phyloP scores from a whole-genome alignment of 805 yeast genomes.

The Cyberlindnera amylophila region DNA sequence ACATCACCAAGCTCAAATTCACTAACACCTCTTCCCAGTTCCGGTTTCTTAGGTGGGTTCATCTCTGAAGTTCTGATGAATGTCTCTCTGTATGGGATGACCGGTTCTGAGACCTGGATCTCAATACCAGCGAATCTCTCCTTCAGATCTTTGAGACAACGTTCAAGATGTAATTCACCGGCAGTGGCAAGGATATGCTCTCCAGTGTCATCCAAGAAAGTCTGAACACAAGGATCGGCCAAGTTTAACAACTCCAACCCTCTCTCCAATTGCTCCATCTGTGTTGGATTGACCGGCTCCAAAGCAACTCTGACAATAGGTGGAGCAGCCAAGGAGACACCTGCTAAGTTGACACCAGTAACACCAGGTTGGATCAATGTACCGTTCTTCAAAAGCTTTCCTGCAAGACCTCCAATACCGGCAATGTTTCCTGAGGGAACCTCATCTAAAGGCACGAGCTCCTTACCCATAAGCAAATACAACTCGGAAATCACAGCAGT shows the following conservation, averaged over 20 bases:
- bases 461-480: conserved; percentile 89
- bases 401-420: conserved; percentile 89
- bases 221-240: conserved; percentile 94
- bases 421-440: conserved; percentile 96
- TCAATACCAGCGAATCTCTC: conserved; percentile 93
- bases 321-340: conserved; percentile 67
- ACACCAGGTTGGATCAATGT: conserved; percentile 61
- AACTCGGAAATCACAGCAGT: conserved; percentile 63
- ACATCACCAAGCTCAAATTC: conserved; percentile 50
- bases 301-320: conserved; percentile 94
- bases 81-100: conserved; percentile 91
- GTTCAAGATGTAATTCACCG: conserved; percentile 92
- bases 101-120: conserved; percentile 82
- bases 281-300: conserved; percentile 88
- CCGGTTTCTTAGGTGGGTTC: conserved; percentile 44
- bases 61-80: conserved; percentile 49
- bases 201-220: conserved; percentile 82
- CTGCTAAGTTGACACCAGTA: conserved; percentile 72
- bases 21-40: conserved; percentile 46
- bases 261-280: conserved; percentile 66
- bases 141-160: conserved; percentile 86
- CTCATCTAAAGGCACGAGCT: conserved; percentile 65
- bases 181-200: conserved; percentile 93
- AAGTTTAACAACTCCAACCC: conserved; percentile 78
- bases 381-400: conserved; percentile 79